phyloP scores from a whole-genome alignment of 2,329 filamentous ascomycete genomes.

The Xylariaceae sp. region DNA sequence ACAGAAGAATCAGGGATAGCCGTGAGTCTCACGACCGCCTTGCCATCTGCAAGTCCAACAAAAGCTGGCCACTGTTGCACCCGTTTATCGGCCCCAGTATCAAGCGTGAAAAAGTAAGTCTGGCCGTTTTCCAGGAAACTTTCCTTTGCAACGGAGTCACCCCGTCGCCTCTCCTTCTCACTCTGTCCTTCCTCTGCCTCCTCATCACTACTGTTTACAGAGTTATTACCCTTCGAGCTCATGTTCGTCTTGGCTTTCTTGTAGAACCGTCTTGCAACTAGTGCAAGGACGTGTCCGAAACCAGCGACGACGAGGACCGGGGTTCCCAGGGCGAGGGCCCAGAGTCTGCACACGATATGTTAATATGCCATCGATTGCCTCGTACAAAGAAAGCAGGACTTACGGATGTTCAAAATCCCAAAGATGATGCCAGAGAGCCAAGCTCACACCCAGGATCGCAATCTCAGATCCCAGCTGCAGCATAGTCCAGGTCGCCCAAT shows the following conservation, averaged over 20 bases:
- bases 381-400: slow-evolving; percentile 21
- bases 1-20: slow-evolving; percentile 3
- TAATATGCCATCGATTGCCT: neutral
- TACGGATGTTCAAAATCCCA: slow-evolving; percentile 49
- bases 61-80: slow-evolving; percentile 22
- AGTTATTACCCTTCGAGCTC: slow-evolving; percentile 4
- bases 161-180: neutral
- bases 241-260: slow-evolving; percentile 17
- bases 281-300: slow-evolving; percentile 43
- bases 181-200: neutral
- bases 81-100: slow-evolving; percentile 23
- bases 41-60: slow-evolving; percentile 19
- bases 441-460: slow-evolving; percentile 52
- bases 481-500: slow-evolving; percentile 61
- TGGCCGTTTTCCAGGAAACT: slow-evolving; percentile 5
- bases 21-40: slow-evolving; percentile 18
- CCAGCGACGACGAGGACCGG: slow-evolving; percentile 57
- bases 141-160: neutral
- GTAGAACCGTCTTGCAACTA: slow-evolving; percentile 20
- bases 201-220: neutral
- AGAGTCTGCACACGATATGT: slow-evolving; percentile 26
- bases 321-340: slow-evolving; percentile 57
- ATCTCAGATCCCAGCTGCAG: slow-evolving; percentile 56
- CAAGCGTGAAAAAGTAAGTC: slow-evolving; percentile 18
- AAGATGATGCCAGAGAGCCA: slow-evolving; percentile 49